These are phyloP conservation scores for Chaetomidium leptoderma DNA, from an alignment of 495 filamentous ascomycete genomes.

Conservation along the genomic window DNA sequence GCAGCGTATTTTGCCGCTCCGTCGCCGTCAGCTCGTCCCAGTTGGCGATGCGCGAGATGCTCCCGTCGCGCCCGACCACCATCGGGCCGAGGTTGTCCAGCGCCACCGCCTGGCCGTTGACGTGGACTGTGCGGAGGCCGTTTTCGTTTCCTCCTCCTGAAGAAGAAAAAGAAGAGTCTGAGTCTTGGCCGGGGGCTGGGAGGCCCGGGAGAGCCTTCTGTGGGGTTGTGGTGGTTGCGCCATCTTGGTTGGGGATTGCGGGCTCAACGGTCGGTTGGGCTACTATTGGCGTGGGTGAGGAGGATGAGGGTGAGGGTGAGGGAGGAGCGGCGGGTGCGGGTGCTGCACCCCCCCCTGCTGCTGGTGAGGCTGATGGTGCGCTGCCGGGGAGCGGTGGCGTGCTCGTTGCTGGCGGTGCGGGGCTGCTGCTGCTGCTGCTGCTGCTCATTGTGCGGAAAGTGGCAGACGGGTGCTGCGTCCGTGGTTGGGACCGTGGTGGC, in stretches of 20 bases:
- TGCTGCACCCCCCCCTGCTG: not conserved
- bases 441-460: not conserved
- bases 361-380: constrained; percentile 22
- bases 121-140: constrained; percentile 43
- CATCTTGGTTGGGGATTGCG: not conserved
- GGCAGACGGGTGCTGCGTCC: not conserved
- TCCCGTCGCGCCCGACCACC: constrained; percentile 64
- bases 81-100: constrained; percentile 61
- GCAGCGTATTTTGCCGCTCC: constrained; percentile 57
- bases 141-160: constrained; percentile 17
- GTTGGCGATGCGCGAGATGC: constrained; percentile 60
- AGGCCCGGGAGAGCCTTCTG: constrained; percentile 15
- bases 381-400: constrained; percentile 29
- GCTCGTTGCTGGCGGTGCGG: constrained; percentile 23
- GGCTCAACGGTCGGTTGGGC: not conserved
- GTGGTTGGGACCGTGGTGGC: not conserved
- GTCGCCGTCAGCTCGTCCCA: constrained; percentile 63
- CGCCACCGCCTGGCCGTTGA: constrained; percentile 46
- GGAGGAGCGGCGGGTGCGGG: not conserved
- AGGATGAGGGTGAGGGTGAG: not conserved
- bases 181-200: constrained; percentile 8
- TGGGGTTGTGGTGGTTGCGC: not conserved
- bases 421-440: constrained; percentile 10
- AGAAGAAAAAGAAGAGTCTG: not conserved
- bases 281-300: not conserved